phyloP scores from a whole-genome alignment of 2,329 filamentous ascomycete genomes.

The Sporothrix curviconia region DNA sequence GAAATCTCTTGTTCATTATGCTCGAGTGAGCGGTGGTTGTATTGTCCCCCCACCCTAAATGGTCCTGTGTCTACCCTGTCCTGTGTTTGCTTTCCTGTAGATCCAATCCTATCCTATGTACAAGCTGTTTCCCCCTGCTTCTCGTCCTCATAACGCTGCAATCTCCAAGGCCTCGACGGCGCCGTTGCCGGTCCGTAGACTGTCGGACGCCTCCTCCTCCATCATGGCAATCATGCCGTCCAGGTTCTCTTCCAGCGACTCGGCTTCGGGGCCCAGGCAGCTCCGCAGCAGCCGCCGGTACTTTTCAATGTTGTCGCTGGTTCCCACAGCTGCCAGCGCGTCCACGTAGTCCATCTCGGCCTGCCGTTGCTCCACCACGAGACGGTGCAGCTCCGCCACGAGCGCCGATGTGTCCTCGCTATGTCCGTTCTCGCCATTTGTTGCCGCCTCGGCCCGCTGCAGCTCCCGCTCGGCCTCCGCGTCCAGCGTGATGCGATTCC shows the following conservation, averaged over 20 bases:
- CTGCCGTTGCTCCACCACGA: conserved; percentile 53
- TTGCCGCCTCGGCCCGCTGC: conserved; percentile 27
- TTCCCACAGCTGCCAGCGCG: conserved; percentile 61
- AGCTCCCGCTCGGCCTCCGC: conserved; percentile 47
- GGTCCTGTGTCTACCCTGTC: neutral
- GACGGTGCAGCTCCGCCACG: conserved; percentile 49
- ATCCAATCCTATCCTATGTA: neutral
- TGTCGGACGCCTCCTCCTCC: conserved; percentile 52
- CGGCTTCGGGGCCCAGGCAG: conserved; percentile 62
- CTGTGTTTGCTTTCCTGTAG: neutral
- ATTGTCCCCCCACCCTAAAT: no score
- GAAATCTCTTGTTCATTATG: no score
- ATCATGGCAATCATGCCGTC: conserved; percentile 57
- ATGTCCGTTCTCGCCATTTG: conserved; percentile 28
- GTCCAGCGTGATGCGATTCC: conserved; percentile 47
- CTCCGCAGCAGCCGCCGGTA: conserved; percentile 64
- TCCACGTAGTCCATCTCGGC: conserved; percentile 63
- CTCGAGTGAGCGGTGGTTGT: no score
- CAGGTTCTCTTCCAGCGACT: conserved; percentile 60
- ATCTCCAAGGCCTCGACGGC: conserved; percentile 18
- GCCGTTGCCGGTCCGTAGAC: conserved; percentile 16
- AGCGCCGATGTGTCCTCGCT: conserved; percentile 43
- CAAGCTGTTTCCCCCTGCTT: neutral
- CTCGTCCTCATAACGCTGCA: neutral
- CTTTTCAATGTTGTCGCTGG: conserved; percentile 65